Evolutionary conservation across 805 yeast genomes (phyloP), one percentile per base, ranked within the genome.

Genomic region (Ogataea populi-albae): DNA sequence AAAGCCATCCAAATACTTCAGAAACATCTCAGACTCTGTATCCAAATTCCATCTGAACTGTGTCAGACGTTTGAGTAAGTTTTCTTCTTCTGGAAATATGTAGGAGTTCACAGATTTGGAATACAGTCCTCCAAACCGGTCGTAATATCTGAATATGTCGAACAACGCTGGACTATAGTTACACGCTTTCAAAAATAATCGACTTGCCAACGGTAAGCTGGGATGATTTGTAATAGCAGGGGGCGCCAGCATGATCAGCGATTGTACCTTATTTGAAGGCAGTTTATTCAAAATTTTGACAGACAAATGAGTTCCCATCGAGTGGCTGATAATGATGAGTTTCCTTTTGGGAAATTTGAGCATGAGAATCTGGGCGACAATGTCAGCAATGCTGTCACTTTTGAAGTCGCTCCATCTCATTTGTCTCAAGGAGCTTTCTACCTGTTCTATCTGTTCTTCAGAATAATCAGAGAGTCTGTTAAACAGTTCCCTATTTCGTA

Each of bases 41-140:
- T 81, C 86, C 41, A 82, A 50, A 54, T 85, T 84, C 81, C 86
- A 79, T 31, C 86, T 61, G 25, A 83, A 65, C 55, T 84, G 94
- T 14, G 77, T 62, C 28, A 70, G 52, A 34, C 75, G 69, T 31
- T 69, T 68, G 12, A 65, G 48, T 21, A 64, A 59, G 39, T 50
- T 50, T 30, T 50, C 48, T 12, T 49, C 36, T 15, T 45, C 49
- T 1, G 55, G 46, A 15, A 61, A 61, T 2, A 81, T 62, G 63
- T 78, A 79, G 14, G 84, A 62, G 16, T 54, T 47, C n/a, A 84
- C 86, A 29, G 86, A 77, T 3, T 58, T 45, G 18, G 88, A 80
- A 22, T 66, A 54, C 15, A 81, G 55, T 3, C 88, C 94, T 17
- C 77, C 81, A 23, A 64, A 45, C 29, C 91, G 66, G 56, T 83